Base-by-base conservation (phyloP, 345 rosid species). In the Populus pruinosa region DNA sequence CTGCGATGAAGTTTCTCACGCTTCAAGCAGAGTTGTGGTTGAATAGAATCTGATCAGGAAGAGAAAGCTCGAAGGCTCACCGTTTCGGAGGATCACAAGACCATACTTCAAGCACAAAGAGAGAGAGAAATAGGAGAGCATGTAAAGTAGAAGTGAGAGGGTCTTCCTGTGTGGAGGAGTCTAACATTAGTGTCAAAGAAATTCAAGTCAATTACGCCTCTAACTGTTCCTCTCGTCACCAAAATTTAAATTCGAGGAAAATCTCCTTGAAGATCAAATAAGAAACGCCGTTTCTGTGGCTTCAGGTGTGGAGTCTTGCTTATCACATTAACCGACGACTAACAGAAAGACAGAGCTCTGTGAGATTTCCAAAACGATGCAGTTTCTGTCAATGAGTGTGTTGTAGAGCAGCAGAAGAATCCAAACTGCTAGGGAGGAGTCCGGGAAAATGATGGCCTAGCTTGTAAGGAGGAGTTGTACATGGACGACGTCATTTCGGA, bases 381-480 rank as follows among this genome's bases (percentile, higher is more conserved):
- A 64, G 83, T 85, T 53, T 91, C 92, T 75, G 21, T 65, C 81
- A 69, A 86, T 93, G 31, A 84, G 84, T 47, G 87, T 86, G 63
- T 86, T 85, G 50, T 4, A 86, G 82, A 82, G 76, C 53, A 55
- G 85, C 88, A 33, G 78, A 78, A 76, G 75, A 86, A 87, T 81
- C 77, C 79, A 67, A 82, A 78, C 72, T 78, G 76, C 82, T 64
- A 77, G 49, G 36, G 36, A 14, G 84, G 77, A 77, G 44, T 75
- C 67, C 91, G 85, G 78, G 75, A 90, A 50, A 50, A 20, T 25
- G 89, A 36, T n/a, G 89, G 88, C 81, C 97, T 95, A 49, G 84
- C 85, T 73, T 95, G 99, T 74, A 67, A 85, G 25, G 97, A 95
- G 92, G 76, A 89, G 55, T 78, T 95, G 59, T 72, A 89, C 1